These are phyloP conservation scores for Cryptosporidium meleagridis DNA, from an alignment of 169 alveolate genomes.

Conservation along the genomic window DNA sequence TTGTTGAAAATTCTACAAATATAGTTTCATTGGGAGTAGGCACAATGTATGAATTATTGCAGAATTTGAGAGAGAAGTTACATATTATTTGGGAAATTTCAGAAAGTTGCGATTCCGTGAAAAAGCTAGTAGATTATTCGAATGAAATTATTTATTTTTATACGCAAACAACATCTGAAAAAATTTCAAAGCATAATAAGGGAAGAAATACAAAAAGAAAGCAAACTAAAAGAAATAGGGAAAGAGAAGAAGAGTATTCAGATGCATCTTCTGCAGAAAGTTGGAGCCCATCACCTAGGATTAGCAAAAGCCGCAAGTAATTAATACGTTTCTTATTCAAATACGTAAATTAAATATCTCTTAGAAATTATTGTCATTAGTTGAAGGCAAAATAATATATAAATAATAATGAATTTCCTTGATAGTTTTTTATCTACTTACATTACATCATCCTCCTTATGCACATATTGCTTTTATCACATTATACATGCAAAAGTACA, in stretches of 20 bases:
- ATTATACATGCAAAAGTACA: not conserved
- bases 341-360: not conserved
- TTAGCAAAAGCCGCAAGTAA: not conserved
- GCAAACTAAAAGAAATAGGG: conserved; percentile 24
- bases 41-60: conserved; percentile 12
- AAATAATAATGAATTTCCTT: not conserved
- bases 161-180: conserved; percentile 41
- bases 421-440: not conserved
- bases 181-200: conserved; percentile 6
- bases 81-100: conserved; percentile 26
- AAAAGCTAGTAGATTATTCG: not conserved
- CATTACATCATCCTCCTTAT: no score
- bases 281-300: conserved; percentile 38
- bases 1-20: conserved; percentile 6
- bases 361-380: not conserved
- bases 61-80: conserved; percentile 18
- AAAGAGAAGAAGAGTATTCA: conserved; percentile 9
- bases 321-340: not conserved
- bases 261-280: conserved; percentile 47
- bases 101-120: not conserved
- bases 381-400: not conserved
- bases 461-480: not conserved
- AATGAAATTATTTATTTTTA: conserved; percentile 31
- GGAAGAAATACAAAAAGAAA: not conserved
- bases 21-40: conserved; percentile 7